Evolutionary conservation across 2,329 filamentous ascomycete species (phyloP), one percentile per base, ranked within the genome.

Genomic region (Akanthomyces lecanii): DNA sequence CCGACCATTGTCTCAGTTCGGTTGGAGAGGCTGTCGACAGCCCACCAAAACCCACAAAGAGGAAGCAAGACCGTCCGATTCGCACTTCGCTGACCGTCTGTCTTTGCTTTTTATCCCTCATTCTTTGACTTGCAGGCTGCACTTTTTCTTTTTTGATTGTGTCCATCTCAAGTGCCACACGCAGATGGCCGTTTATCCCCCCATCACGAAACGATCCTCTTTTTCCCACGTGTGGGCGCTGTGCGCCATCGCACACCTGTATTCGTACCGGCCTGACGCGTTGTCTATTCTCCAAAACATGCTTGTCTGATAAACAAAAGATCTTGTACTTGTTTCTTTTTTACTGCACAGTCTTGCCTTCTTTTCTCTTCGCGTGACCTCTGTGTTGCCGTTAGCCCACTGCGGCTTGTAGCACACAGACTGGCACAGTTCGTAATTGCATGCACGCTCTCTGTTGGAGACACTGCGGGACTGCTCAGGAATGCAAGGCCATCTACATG

Each of bases 141-240:
- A n/a, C 33, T 5, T 21, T 60, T 60, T 33, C 57, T 52, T 60
- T 52, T 44, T 51, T 10, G 18, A 60, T 52, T 60, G 57, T 42
- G 38, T 11, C 25, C 57, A 28, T 55, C 21, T 11, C 52, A 40
- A 25, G 28, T 38, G 5, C 23, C 23, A 30, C 45, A 50, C 50
- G 38, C 38, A 30, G 25, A 30, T 10, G 21, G n/a, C 21, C 56
- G 28, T 48, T 60, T 44, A 51, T 28, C 30, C 16, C 23, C 1
- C 47, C 50, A 8, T 23, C 33, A 51, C 11, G n/a, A 4, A 25
- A 42, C 51, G 57, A 52, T 60, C 47, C 47, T 44, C 47, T 52
- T 60, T 60, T 51, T 52, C 47, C 57, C 57, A 60, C 57, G 57
- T 60, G 57, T 42, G n/a, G 11, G 2, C 25, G 40, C 42, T 40